phyloP scores from a whole-genome alignment of 2,329 filamentous ascomycete genomes.

The Zymoseptoria brevis region DNA sequence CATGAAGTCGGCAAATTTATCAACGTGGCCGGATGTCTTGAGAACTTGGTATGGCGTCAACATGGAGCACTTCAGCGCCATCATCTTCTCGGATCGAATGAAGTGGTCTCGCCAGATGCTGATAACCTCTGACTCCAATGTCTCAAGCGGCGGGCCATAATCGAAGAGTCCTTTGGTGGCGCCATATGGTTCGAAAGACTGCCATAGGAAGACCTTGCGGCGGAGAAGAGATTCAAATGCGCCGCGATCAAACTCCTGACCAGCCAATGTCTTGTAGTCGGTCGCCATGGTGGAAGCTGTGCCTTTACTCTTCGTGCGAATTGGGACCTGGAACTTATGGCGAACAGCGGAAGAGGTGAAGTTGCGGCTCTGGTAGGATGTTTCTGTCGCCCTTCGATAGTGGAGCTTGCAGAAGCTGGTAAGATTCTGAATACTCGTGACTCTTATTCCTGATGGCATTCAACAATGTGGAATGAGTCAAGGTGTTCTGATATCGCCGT shows the following conservation, averaged over 20 bases:
- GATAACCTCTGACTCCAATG: conserved; percentile 79
- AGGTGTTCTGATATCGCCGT: background rate
- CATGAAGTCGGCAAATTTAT: conserved; percentile 99
- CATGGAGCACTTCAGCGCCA: conserved; percentile 89
- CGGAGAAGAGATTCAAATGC: conserved; percentile 78
- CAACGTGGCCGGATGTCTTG: conserved; percentile 88
- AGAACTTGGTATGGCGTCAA: conserved; percentile 88
- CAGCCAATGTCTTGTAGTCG: conserved; percentile 69
- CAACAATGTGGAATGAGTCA: conserved; percentile 11
- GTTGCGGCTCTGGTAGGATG: conserved; percentile 1
- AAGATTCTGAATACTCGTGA: conserved; percentile 7
- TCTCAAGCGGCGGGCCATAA: conserved; percentile 82
- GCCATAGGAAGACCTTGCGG: conserved; percentile 88
- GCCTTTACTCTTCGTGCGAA: conserved; percentile 30
- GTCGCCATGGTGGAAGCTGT: conserved; percentile 45
- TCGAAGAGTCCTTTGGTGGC: conserved; percentile 60
- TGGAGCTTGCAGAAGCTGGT: background rate
- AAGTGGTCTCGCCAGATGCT: conserved; percentile 91
- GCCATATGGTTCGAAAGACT: conserved; percentile 84
- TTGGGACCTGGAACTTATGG: conserved; percentile 19
- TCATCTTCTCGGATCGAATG: conserved; percentile 87
- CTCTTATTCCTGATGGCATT: conserved; percentile 11
- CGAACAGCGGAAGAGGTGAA: conserved; percentile 13
- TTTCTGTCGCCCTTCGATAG: background rate
- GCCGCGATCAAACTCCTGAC: conserved; percentile 77